Conservation (phyloP, 805 yeast species). For the Candida palmyrensis region DNA sequence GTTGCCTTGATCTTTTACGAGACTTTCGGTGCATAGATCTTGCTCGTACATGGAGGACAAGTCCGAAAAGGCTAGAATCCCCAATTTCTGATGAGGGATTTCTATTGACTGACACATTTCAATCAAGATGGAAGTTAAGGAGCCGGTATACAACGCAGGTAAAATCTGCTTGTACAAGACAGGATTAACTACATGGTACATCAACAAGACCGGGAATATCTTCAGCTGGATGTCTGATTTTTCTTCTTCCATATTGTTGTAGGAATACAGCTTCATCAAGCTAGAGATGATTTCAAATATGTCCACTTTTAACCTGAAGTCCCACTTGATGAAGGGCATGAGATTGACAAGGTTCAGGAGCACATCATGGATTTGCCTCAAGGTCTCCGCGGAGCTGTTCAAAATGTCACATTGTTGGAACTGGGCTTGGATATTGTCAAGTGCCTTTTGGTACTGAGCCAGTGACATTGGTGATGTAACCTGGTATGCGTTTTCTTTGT, state of each 20-base stretch:
- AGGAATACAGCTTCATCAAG: neutral
- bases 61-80: constrained; percentile 1
- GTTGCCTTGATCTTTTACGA: neutral
- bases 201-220: neutral
- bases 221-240: neutral
- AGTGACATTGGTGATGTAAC: no score
- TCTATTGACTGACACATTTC: constrained; percentile 1
- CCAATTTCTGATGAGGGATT: neutral
- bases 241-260: neutral
- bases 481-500: no score
- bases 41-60: neutral
- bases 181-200: neutral
- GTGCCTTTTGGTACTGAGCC: no score
- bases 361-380: no score
- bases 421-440: no score
- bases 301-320: no score
- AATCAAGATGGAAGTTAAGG: neutral
- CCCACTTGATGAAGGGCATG: no score
- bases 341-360: no score
- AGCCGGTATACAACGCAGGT: neutral
- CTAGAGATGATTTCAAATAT: neutral
- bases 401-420: no score
- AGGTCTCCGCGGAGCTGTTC: no score
- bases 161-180: neutral
- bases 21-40: neutral